A percentile compares a stretch with the other conserved stretches of the same genome.
These are phyloP conservation scores for Pleurotus platypus DNA, from an alignment of 768 basidiomycete genomes.

Conservation along the genomic window DNA sequence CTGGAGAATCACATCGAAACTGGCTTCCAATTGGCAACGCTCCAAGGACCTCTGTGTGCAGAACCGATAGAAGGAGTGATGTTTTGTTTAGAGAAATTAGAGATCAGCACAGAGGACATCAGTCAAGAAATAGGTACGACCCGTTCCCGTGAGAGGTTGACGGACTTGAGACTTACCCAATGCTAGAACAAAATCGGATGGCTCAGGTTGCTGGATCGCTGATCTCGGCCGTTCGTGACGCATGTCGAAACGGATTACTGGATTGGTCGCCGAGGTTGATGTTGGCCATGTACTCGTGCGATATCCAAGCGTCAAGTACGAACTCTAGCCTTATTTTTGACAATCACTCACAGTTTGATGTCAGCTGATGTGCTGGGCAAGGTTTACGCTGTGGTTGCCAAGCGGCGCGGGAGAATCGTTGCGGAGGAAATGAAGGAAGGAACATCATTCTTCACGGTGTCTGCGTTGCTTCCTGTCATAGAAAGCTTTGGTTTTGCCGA, in stretches of 20 bases:
- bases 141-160: conserved; percentile 4
- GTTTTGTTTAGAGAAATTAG: conserved; percentile 80
- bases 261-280: conserved; percentile 98
- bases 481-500: conserved; percentile 98
- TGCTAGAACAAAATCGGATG: conserved; percentile 70
- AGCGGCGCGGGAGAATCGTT: conserved; percentile 86
- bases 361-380: conserved; percentile 95
- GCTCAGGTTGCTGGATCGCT: conserved; percentile 88
- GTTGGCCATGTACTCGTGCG: conserved; percentile 98
- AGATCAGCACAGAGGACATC: conserved; percentile 55
- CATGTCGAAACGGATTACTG: conserved; percentile 83
- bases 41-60: conserved; percentile 92
- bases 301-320: conserved; percentile 96
- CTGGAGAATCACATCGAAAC: conserved; percentile 86
- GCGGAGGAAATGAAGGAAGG: conserved; percentile 99
- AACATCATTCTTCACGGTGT: conserved; percentile 89
- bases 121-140: conserved; percentile 66
- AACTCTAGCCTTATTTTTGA: conserved; percentile 11
- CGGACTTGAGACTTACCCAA: conserved; percentile 13
- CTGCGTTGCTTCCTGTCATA: conserved; percentile 88
- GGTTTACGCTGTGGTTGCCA: conserved; percentile 93
- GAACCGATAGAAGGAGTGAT: conserved; percentile 94
- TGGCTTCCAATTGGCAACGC: conserved; percentile 92
- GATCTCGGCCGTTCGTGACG: conserved; percentile 85
- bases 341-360: conserved; percentile 12